A percentile compares a stretch with the other conserved stretches of the same genome.
phyloP scores from a whole-genome alignment of 805 yeast genomes.

The Barnettozyma siamensis region DNA sequence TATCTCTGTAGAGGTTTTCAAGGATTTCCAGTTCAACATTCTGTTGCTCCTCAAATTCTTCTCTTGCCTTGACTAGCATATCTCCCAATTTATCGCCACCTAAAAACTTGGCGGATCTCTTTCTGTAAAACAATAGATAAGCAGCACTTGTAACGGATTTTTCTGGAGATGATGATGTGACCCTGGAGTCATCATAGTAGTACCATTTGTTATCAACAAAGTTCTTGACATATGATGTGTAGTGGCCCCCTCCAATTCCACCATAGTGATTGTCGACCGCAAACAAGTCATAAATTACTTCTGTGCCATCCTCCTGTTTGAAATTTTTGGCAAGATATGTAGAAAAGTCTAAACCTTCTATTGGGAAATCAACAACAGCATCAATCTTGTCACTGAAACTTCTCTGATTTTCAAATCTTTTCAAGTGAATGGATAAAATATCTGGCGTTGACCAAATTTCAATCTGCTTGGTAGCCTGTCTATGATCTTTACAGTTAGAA shows the following conservation, averaged over 20 bases:
- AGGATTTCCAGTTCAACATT: conserved; percentile 20
- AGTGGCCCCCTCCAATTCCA: conserved; percentile 96
- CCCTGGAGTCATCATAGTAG: conserved; percentile 82
- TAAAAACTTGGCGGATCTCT: conserved; percentile 33
- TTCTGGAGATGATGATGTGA: conserved; percentile 52
- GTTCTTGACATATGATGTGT: conserved; percentile 84
- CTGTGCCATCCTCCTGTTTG: conserved; percentile 18
- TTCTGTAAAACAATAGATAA: conserved; percentile 77
- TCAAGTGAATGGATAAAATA: conserved; percentile 80
- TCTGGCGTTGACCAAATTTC: conserved; percentile 95
- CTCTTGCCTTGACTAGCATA: conserved; percentile 38
- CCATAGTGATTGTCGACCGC: conserved; percentile 97
- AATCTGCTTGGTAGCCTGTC: conserved; percentile 85
- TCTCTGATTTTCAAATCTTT: conserved; percentile 79
- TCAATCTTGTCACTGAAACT: conserved; percentile 87
- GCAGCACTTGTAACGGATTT: conserved; percentile 73
- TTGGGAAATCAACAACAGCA: conserved; percentile 81
- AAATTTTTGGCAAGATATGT: conserved; percentile 41
- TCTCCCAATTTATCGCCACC: conserved; percentile 44
- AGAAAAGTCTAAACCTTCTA: conserved; percentile 70
- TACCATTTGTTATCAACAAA: conserved; percentile 78
- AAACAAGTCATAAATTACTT: conserved; percentile 67
- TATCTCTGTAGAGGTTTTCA: conserved; percentile 23
- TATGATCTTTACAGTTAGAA: conserved; percentile 80
- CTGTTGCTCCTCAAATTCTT: conserved; percentile 24